These are phyloP conservation scores for Cryomyces minteri DNA, from an alignment of 495 filamentous ascomycete genomes.

Conservation along the genomic window DNA sequence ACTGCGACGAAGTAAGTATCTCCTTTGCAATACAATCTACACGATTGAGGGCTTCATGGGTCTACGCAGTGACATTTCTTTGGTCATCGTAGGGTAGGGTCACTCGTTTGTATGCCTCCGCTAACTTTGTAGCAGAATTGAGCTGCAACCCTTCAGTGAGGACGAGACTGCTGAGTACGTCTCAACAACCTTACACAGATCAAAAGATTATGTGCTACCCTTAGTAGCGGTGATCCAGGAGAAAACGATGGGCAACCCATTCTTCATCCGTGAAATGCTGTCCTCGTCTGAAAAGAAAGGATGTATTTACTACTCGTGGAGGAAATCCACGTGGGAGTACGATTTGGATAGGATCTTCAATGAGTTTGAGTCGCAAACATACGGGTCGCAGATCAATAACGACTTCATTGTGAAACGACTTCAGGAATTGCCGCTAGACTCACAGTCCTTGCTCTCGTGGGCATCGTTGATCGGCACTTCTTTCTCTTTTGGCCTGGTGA, in stretches of 20 bases:
- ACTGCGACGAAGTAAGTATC: not conserved
- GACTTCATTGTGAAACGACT: constrained; percentile 63
- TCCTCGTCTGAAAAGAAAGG: constrained; percentile 67
- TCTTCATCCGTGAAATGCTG: constrained; percentile 83
- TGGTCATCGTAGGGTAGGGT: too few species aligned
- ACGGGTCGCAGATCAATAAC: constrained; percentile 59
- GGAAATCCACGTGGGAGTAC: constrained; percentile 59
- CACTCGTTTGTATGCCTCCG: too few species aligned
- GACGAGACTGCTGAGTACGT: constrained; percentile 62
- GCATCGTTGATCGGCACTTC: constrained; percentile 57
- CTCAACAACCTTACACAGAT: constrained; percentile 46
- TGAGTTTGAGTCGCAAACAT: constrained; percentile 56
- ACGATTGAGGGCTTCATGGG: not conserved
- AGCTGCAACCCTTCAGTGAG: constrained; percentile 48
- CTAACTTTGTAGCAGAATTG: constrained; percentile 26
- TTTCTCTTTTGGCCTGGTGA: constrained; percentile 68
- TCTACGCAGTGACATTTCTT: constrained; percentile 4
- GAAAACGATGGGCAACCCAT: constrained; percentile 67
- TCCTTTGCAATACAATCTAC: too few species aligned
- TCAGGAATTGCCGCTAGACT: constrained; percentile 50
- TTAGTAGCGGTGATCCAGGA: constrained; percentile 60
- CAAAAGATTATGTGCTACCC: constrained; percentile 38
- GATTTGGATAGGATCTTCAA: constrained; percentile 68
- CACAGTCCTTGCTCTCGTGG: constrained; percentile 72
- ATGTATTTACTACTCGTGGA: constrained; percentile 73